phyloP scores from a whole-genome alignment of 176 grass and related monocot species.

The Tillandsia fasciculata region DNA sequence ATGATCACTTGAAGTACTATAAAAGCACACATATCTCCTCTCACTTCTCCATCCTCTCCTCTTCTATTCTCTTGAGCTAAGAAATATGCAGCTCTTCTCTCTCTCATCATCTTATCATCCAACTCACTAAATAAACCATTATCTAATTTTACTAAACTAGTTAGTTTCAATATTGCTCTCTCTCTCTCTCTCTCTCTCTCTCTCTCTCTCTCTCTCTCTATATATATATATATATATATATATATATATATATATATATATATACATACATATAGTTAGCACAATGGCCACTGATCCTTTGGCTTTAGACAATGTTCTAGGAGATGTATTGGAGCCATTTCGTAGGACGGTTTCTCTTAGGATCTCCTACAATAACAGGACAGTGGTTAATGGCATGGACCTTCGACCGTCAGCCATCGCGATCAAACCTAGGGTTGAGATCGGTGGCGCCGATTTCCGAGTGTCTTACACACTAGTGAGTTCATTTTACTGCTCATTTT shows the following conservation, averaged over 20 bases:
- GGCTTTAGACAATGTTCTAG: slow-evolving; percentile 38
- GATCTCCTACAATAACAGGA: slow-evolving; percentile 33
- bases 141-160: no score
- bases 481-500: background rate
- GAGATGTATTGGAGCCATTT: slow-evolving; percentile 77
- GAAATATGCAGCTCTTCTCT: no score
- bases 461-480: slow-evolving; percentile 59
- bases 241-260: no score
- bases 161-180: no score
- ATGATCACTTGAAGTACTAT: no score
- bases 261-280: background rate
- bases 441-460: slow-evolving; percentile 50
- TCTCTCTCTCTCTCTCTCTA: background rate
- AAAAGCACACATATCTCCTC: no score
- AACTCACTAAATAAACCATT: no score
- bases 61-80: no score
- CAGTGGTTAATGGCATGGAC: slow-evolving; percentile 50
- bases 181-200: background rate
- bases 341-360: slow-evolving; percentile 24
- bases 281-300: slow-evolving; percentile 62
- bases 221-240: no score
- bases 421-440: slow-evolving; percentile 34
- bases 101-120: no score
- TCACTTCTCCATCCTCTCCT: no score
- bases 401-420: slow-evolving; percentile 28